phyloP scores from a whole-genome alignment of 495 filamentous ascomycete genomes.

The Elaphomyces granulatus region DNA sequence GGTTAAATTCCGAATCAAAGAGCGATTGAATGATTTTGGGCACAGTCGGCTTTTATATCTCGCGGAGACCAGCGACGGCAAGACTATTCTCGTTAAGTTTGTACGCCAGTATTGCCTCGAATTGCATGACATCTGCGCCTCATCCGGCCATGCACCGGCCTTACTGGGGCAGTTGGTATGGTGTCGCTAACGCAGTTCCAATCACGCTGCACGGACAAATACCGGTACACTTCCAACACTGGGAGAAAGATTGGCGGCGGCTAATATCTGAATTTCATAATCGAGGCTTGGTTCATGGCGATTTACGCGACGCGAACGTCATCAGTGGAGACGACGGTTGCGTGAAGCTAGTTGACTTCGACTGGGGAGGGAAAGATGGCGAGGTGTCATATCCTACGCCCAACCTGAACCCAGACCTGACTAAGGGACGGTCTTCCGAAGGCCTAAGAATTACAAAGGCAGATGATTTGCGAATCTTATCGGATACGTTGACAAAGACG shows the following conservation, averaged over 20 bases:
- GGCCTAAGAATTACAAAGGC: background rate
- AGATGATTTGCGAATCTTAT: background rate
- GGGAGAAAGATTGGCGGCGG: background rate
- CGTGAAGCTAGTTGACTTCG: background rate
- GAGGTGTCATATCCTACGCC: background rate
- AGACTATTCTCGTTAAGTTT: background rate
- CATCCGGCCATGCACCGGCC: too few relatives aligned
- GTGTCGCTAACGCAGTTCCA: too few relatives aligned
- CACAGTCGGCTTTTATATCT: background rate
- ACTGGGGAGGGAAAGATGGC: background rate
- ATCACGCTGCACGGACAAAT: too few relatives aligned
- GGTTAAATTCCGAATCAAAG: background rate
- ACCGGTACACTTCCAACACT: background rate
- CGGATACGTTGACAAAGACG: background rate
- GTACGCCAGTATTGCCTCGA: background rate
- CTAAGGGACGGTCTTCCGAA: background rate
- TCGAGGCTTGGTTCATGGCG: background rate
- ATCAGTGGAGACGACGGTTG: background rate
- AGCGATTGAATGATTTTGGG: background rate
- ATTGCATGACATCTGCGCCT: background rate
- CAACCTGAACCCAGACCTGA: background rate
- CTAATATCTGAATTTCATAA: background rate
- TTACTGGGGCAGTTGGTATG: too few relatives aligned
- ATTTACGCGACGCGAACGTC: background rate
- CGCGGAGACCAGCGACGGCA: background rate